Conservation (phyloP, 2,329 filamentous ascomycete species). For the Sporothrix brasiliensis region DNA sequence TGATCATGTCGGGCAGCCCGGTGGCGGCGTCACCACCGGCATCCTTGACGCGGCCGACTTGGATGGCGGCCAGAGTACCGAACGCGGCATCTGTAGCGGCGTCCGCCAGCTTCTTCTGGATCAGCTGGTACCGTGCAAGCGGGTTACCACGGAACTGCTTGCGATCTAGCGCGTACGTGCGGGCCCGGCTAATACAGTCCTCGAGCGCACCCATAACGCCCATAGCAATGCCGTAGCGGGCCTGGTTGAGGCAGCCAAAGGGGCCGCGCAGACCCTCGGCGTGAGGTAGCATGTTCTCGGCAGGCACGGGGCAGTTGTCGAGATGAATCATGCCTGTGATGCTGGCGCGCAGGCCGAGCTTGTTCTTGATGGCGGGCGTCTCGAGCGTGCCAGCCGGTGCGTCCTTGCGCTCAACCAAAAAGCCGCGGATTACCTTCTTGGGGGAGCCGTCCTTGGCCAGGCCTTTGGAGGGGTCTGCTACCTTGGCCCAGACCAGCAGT, state of each 20-base stretch:
- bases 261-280: slow-evolving; percentile 86
- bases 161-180: slow-evolving; percentile 86
- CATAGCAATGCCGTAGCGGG: slow-evolving; percentile 89
- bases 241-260: slow-evolving; percentile 92
- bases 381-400: slow-evolving; percentile 87
- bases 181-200: slow-evolving; percentile 79
- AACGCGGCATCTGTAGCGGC: slow-evolving; percentile 88
- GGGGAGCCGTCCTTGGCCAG: slow-evolving; percentile 29
- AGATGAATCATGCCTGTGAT: slow-evolving; percentile 98
- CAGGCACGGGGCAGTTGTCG: slow-evolving; percentile 84
- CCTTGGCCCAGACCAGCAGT: slow-evolving; percentile 86
- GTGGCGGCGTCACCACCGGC: slow-evolving; percentile 84
- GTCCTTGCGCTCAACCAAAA: slow-evolving; percentile 80
- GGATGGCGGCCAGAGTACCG: slow-evolving; percentile 84
- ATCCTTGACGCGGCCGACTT: slow-evolving; percentile 92
- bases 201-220: slow-evolving; percentile 93
- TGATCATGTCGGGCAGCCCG: slow-evolving; percentile 87
- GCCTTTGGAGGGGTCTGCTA: slow-evolving; percentile 80
- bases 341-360: slow-evolving; percentile 89
- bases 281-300: slow-evolving; percentile 90
- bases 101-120: slow-evolving; percentile 97
- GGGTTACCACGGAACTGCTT: slow-evolving; percentile 97
- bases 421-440: slow-evolving; percentile 69
- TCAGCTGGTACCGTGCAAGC: slow-evolving; percentile 90
- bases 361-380: slow-evolving; percentile 90